These are phyloP conservation scores for Elymus sibiricus DNA, from an alignment of 176 grass and related monocot species.

Conservation along the genomic window DNA sequence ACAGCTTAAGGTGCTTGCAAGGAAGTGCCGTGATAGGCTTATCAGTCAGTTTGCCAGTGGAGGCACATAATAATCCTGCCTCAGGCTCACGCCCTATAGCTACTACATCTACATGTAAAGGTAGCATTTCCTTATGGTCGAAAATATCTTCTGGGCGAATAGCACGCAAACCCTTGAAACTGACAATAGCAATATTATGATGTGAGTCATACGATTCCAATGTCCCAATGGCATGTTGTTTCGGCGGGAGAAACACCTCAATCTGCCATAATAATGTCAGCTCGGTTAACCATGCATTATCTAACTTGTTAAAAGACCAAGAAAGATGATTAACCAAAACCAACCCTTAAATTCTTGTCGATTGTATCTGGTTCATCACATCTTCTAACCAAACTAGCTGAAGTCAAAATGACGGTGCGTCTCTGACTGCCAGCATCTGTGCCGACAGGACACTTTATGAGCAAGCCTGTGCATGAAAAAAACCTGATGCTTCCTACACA, in stretches of 20 bases:
- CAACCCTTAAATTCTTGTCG: background rate
- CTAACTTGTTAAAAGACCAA: background rate
- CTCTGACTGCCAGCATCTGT: too few species aligned
- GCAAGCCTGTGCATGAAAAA: conserved; percentile 19
- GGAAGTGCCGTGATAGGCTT: background rate
- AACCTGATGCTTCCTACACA: background rate
- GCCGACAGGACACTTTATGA: background rate
- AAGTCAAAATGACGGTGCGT: background rate
- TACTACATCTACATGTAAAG: background rate
- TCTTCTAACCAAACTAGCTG: background rate
- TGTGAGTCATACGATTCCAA: background rate
- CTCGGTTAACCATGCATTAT: background rate
- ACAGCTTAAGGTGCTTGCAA: background rate
- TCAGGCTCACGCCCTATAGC: background rate
- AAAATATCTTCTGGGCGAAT: background rate
- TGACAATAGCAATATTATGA: background rate
- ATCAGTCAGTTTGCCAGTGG: background rate
- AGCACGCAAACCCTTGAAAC: background rate
- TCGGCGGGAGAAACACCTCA: background rate
- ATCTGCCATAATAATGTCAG: background rate
- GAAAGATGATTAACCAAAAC: background rate
- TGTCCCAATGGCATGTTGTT: background rate
- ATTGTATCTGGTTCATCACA: too few species aligned
- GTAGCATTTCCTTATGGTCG: too few species aligned
- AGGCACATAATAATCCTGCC: background rate